phyloP scores from a whole-genome alignment of 2,329 filamentous ascomycete genomes.

The Botrytis galanthina region DNA sequence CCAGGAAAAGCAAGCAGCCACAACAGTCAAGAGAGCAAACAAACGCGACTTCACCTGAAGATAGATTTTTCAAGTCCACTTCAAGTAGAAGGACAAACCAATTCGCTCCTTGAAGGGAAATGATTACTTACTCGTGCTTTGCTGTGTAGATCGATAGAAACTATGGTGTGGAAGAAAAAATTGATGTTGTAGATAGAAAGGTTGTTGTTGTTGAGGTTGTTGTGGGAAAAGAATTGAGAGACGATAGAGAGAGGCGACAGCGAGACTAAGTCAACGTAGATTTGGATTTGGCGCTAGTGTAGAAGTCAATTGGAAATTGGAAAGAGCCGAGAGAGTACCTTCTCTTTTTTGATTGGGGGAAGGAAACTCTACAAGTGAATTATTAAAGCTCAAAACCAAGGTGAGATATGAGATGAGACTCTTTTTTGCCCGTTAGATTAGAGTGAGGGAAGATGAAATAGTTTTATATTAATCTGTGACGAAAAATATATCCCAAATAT shows the following conservation, averaged over 20 bases:
- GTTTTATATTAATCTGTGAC: background rate
- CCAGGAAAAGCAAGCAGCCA: conserved; percentile 6
- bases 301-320: background rate
- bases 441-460: background rate
- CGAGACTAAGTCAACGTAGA: background rate
- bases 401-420: background rate
- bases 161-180: background rate
- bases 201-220: background rate
- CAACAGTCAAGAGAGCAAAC: background rate
- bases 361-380: background rate
- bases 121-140: background rate
- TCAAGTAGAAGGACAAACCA: background rate
- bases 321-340: background rate
- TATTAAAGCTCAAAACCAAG: background rate
- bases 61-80: background rate
- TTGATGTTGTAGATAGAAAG: background rate
- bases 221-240: background rate
- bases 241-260: background rate
- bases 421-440: background rate
- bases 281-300: conserved; percentile 1
- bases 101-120: background rate
- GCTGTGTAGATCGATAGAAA: background rate
- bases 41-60: background rate
- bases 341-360: background rate
- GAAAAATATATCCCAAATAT: background rate